Percentiles rank a stretch among this genome's conserved stretches.
phyloP scores from a whole-genome alignment of 768 basidiomycete genomes.

The Butyriboletus loyo region DNA sequence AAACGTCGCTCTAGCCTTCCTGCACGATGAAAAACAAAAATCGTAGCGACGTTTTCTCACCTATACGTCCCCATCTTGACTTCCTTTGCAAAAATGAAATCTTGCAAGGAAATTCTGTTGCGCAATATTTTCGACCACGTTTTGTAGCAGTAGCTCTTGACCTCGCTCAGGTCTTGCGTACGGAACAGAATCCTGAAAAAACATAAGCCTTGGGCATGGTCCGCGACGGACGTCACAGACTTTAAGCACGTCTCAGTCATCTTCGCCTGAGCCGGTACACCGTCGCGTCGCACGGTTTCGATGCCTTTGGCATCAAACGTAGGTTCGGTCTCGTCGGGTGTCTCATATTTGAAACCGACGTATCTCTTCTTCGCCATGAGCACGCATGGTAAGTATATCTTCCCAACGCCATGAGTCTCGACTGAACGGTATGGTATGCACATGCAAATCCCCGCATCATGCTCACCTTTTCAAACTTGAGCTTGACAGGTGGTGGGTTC shows the following conservation, averaged over 20 bases:
- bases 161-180: slow-evolving; percentile 80
- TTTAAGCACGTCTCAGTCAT: slow-evolving; percentile 89
- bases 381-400: slow-evolving; percentile 94
- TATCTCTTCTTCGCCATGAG: slow-evolving; percentile 99
- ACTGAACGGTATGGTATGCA: no score
- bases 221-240: slow-evolving; percentile 40
- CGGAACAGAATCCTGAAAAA: slow-evolving; percentile 80
- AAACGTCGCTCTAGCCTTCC: neutral
- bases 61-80: slow-evolving; percentile 93
- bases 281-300: slow-evolving; percentile 93
- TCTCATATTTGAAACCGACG: slow-evolving; percentile 92
- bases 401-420: neutral
- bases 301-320: slow-evolving; percentile 96
- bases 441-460: neutral
- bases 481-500: slow-evolving; percentile 89
- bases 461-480: slow-evolving; percentile 94
- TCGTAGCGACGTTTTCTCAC: slow-evolving; percentile 35
- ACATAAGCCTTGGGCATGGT: neutral
- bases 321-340: slow-evolving; percentile 71
- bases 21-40: neutral
- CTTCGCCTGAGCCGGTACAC: slow-evolving; percentile 85
- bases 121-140: slow-evolving; percentile 86
- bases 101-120: slow-evolving; percentile 78
- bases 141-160: slow-evolving; percentile 83
- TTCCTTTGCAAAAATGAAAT: slow-evolving; percentile 94